Evolutionary conservation across 1,284 basidiomycete species (phyloP).

Genomic region (Cryptococcus sp.): DNA sequence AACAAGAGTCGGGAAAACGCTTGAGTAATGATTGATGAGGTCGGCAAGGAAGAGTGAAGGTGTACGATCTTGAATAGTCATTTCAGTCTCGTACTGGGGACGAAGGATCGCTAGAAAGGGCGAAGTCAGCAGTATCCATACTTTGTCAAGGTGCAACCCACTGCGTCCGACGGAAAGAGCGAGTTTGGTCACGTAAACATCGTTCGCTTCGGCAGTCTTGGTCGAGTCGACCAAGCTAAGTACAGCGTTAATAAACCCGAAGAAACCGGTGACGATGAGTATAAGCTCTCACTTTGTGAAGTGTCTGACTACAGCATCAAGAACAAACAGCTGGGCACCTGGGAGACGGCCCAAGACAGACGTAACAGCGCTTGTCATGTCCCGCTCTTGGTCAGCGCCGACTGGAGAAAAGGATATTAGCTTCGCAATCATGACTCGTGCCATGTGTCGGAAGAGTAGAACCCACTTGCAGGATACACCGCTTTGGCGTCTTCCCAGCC

Average conservation of each 20-base stretch:
- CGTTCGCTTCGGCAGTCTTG: slow-evolving; percentile 65
- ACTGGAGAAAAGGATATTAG: slow-evolving; percentile 52
- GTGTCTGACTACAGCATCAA: slow-evolving; percentile 78
- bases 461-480: slow-evolving; percentile 67
- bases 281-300: slow-evolving; percentile 63
- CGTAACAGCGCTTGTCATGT: slow-evolving; percentile 66
- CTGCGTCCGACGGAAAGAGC: slow-evolving; percentile 81
- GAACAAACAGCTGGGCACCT: slow-evolving; percentile 74
- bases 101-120: slow-evolving; percentile 67
- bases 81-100: slow-evolving; percentile 75
- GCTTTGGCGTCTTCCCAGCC: slow-evolving; percentile 86
- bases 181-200: slow-evolving; percentile 80
- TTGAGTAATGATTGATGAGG: slow-evolving; percentile 72
- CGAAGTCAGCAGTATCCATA: not conserved
- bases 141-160: slow-evolving; percentile 53
- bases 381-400: slow-evolving; percentile 63
- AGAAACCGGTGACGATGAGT: not conserved
- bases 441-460: not conserved
- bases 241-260: not conserved
- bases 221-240: slow-evolving; percentile 70
- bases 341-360: slow-evolving; percentile 71
- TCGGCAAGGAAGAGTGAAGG: slow-evolving; percentile 80
- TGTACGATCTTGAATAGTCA: slow-evolving; percentile 83
- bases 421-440: slow-evolving; percentile 10
- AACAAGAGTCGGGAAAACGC: slow-evolving; percentile 76